These are phyloP conservation scores for Nymphaea thermarum DNA, from an alignment of 164 flowering plant genomes.

Conservation along the genomic window DNA sequence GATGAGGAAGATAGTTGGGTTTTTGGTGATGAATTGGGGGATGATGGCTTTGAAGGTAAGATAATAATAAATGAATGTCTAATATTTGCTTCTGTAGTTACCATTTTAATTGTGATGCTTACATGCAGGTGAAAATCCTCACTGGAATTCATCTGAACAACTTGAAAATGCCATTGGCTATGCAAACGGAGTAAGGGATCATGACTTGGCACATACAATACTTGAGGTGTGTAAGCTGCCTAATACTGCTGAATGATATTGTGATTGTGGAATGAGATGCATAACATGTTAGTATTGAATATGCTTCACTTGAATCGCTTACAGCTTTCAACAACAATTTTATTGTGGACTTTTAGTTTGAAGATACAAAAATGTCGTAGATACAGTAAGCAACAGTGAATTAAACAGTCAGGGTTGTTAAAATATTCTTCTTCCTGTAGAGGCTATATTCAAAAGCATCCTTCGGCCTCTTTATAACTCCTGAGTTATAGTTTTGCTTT, in stretches of 20 bases:
- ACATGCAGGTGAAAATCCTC: slow-evolving; percentile 29
- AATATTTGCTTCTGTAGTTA: background rate
- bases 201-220: slow-evolving; percentile 49
- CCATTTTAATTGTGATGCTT: background rate
- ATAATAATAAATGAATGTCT: background rate
- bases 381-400: too few species aligned
- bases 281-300: too few species aligned
- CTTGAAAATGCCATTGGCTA: slow-evolving; percentile 50
- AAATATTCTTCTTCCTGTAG: too few species aligned
- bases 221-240: slow-evolving; percentile 46
- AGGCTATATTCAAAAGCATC: too few species aligned
- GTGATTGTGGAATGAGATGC: too few species aligned
- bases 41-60: slow-evolving; percentile 23
- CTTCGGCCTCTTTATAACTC: too few species aligned
- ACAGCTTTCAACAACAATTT: too few species aligned
- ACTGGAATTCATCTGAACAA: slow-evolving; percentile 33
- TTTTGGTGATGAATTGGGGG: slow-evolving; percentile 66
- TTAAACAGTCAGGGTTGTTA: too few species aligned
- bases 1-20: slow-evolving; percentile 73
- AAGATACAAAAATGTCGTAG: too few species aligned
- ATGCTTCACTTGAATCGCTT: too few species aligned
- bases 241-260: background rate
- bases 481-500: too few species aligned
- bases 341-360: too few species aligned
- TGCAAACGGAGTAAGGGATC: slow-evolving; percentile 52